Conservation (phyloP, 2,329 filamentous ascomycete species). For the Ophiostoma fasciatum region DNA sequence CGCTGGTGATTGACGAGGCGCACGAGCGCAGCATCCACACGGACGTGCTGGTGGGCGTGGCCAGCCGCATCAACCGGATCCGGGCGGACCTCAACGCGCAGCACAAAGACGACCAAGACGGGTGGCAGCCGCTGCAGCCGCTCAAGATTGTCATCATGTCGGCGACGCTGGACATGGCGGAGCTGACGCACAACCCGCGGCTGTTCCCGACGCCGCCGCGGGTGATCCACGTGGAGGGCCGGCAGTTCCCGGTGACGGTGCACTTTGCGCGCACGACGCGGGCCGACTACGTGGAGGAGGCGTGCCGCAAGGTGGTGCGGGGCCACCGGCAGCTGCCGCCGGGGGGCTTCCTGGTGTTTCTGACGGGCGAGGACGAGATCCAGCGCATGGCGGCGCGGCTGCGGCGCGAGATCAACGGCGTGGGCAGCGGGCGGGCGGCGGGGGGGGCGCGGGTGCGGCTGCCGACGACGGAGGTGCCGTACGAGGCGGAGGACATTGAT, state of each 20-base stretch:
- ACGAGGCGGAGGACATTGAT: constrained; percentile 80
- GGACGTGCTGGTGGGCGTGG: constrained; percentile 93
- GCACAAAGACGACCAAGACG: neutral
- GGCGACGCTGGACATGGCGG: constrained; percentile 78
- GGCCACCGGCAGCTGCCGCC: constrained; percentile 83
- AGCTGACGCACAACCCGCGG: constrained; percentile 71
- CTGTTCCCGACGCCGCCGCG: constrained; percentile 70
- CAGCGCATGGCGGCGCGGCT: constrained; percentile 65
- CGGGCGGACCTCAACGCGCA: constrained; percentile 45
- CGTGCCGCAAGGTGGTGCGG: constrained; percentile 70
- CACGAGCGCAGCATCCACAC: constrained; percentile 97
- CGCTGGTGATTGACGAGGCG: constrained; percentile 89
- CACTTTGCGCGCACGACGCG: constrained; percentile 78
- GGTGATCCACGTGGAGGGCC: constrained; percentile 76
- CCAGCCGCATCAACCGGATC: constrained; percentile 80
- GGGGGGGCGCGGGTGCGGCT: constrained; percentile 57
- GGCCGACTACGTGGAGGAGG: constrained; percentile 81
- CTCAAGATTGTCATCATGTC: constrained; percentile 98
- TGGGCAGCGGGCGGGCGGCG: constrained; percentile 38
- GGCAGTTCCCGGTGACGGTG: constrained; percentile 77
- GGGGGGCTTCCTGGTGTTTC: constrained; percentile 82
- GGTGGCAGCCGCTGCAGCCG: constrained; percentile 58
- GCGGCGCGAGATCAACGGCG: constrained; percentile 48
- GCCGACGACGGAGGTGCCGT: constrained; percentile 58
- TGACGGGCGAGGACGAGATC: constrained; percentile 92